Percentiles rank a stretch among this genome's conserved stretches.
Conservation (phyloP, 2,329 filamentous ascomycete genomes). For the Pseudodiploospora longispora region DNA sequence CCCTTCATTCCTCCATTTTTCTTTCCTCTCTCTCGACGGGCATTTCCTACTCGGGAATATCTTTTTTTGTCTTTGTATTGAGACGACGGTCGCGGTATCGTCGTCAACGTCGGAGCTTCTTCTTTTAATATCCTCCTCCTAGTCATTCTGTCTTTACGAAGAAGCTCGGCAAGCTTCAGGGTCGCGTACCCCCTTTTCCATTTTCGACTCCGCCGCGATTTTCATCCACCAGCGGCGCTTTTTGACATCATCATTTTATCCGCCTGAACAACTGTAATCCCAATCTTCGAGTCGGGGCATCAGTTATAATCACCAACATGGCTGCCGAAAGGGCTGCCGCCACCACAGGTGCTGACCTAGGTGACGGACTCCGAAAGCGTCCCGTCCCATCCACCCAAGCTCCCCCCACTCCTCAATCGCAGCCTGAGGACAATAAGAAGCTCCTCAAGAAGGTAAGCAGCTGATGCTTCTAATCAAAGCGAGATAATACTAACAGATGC, state of each 20-base stretch:
- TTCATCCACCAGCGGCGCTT: too few species aligned
- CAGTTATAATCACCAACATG: conserved; percentile 30
- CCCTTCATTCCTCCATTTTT: conserved; percentile 13
- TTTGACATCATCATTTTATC: too few species aligned
- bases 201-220: too few species aligned
- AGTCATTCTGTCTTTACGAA: too few species aligned
- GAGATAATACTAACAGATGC: conserved; percentile 12
- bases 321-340: conserved; percentile 46
- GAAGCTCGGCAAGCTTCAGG: too few species aligned
- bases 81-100: conserved; percentile 14
- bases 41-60: conserved; percentile 13
- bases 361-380: conserved; percentile 49
- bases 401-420: conserved; percentile 24
- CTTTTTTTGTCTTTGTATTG: conserved; percentile 16
- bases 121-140: not conserved
- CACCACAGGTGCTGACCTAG: conserved; percentile 53
- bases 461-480: not conserved
- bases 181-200: too few species aligned
- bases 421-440: conserved; percentile 52
- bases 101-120: conserved; percentile 13
- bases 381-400: conserved; percentile 32
- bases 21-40: conserved; percentile 14
- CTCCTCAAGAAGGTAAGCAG: conserved; percentile 44
- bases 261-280: too few species aligned
- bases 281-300: conserved; percentile 7